Evolutionary conservation across 2,329 filamentous ascomycete species (phyloP), one percentile per base, ranked within the genome.

Genomic region (Ophiobolus disseminans): DNA sequence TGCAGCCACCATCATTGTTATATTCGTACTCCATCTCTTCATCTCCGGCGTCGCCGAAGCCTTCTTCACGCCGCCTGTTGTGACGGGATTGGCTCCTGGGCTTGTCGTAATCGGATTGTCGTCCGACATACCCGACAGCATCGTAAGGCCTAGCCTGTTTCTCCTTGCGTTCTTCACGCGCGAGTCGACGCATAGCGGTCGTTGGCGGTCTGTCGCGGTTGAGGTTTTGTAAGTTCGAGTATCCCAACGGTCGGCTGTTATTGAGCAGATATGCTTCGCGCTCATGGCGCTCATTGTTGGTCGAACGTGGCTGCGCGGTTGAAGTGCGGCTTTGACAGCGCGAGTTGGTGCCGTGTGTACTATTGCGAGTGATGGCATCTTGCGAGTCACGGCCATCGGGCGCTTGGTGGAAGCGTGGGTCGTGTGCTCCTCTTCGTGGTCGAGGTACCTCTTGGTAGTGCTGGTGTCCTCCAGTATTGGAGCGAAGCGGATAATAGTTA

Each of bases 81-180:
- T 31, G n/a, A 10, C 16, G 28, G 13, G n/a, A n/a, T n/a, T 31
- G 28, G n/a, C 13, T 13, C 28, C 13, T 17, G 21, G 14, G 28
- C 32, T 28, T 11, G 8, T 19, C 40, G 30, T 43, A 35, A 11
- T 43, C 30, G 4, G 40, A 43, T 8, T 19, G 37, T 10, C 16
- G 3, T 13, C n/a, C 26, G 17, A 37, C 43, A 30, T 26, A 30
- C 3, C 40, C 37, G 1, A 52, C 19, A 2, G 32, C 45, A 14
- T 57, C 9, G 11, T 46, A 57, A 1, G 55, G 45, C 4, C 7
- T 30, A 7, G 16, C 4, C 13, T 21, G 35, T 7, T 37, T 31
- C 14, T 16, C 8, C n/a, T 21, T 38, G 17, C n/a, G n/a, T n/a
- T n/a, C n/a, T 25, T 19, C 13, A 40, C 2, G 5, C 14, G 31